Percentiles rank a stretch among this genome's conserved stretches.
phyloP scores from a whole-genome alignment of 1,284 basidiomycete species.

The Melampsora abietis-canadensis region DNA sequence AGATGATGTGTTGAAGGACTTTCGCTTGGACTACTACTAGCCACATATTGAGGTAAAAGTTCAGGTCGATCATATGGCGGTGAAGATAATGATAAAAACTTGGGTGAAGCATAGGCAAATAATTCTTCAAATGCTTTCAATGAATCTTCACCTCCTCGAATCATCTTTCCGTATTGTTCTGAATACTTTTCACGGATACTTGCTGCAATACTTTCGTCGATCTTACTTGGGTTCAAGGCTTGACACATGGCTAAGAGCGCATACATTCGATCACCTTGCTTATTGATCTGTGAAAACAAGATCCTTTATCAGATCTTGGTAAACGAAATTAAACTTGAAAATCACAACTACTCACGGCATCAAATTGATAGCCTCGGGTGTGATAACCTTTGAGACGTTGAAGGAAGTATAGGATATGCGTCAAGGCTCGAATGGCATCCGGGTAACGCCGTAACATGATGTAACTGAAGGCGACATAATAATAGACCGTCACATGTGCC shows the following conservation, averaged over 20 bases:
- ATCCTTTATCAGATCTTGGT: constrained; percentile 22
- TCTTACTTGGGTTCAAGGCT: constrained; percentile 76
- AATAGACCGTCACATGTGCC: constrained; percentile 89
- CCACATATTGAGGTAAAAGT: constrained; percentile 62
- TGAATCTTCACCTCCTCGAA: constrained; percentile 71
- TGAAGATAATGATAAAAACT: constrained; percentile 84
- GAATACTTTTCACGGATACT: constrained; percentile 89
- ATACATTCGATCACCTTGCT: constrained; percentile 96
- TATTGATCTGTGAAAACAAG: constrained; percentile 69
- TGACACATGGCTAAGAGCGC: constrained; percentile 90
- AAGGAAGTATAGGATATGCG: constrained; percentile 87
- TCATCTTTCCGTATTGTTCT: constrained; percentile 82
- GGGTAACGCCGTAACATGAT: constrained; percentile 90
- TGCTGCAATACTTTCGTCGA: constrained; percentile 92
- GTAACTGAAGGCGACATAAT: constrained; percentile 94
- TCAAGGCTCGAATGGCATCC: constrained; percentile 89
- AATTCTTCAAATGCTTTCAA: constrained; percentile 86
- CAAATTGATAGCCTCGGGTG: constrained; percentile 91
- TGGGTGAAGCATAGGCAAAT: constrained; percentile 89
- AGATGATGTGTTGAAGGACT: constrained; percentile 84
- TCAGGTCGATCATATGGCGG: constrained; percentile 83
- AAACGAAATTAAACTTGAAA: neutral
- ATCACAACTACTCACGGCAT: constrained; percentile 63
- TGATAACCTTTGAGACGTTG: constrained; percentile 63
- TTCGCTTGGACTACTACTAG: constrained; percentile 54